Evolutionary conservation across 345 rosid species (phyloP), one percentile per base, ranked within the genome.

Genomic region (Moricandia moricandioides): DNA sequence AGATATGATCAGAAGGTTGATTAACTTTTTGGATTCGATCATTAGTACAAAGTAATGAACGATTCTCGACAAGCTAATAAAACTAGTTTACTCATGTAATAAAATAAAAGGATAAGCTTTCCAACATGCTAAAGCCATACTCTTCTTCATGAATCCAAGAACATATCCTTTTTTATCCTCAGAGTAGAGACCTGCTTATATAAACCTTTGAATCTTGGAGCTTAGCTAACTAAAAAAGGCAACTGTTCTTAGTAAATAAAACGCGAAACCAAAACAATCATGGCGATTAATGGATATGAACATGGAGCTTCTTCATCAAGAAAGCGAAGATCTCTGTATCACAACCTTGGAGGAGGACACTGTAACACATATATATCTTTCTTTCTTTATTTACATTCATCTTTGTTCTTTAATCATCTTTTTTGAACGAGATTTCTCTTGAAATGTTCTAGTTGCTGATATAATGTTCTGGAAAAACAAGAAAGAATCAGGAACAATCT

Each of bases 381-480:
- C 43, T 49, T 51, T 5, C 17, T 30, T n/a, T 55, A 49, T 24
- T 6, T 3, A 26, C 54, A 31, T 34, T 70, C 55, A 11, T 24
- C 4, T 8, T 37, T 12, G 5, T 24, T 52, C 51, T 21, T 51
- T 49, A 51, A 39, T 31, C 14, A 39, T 31, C 14, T 11, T 33
- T 9, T 31, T 8, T 67, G 10, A 78, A 16, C 5, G 1, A 26
- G 2, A 4, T 17, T 35, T 4, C 2, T 6, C 35, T 63, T 24
- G 37, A 56, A 17, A 64, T 74, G 27, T 63, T 67, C 74, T 74
- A 87, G 97, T 86, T 80, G 94, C 89, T 3, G 89, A 91, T 40
- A 10, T 91, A 75, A 71, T 88, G 21, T 81, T 87, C 35, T 89
- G 94, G 97, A 86, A 81, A 86, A 75, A 87, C 79, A 85, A 82